Percentiles rank a stretch among this genome's conserved stretches.
Conservation (phyloP, 192 early-diverging fungal genomes). For the Backusella tarrabulga region DNA sequence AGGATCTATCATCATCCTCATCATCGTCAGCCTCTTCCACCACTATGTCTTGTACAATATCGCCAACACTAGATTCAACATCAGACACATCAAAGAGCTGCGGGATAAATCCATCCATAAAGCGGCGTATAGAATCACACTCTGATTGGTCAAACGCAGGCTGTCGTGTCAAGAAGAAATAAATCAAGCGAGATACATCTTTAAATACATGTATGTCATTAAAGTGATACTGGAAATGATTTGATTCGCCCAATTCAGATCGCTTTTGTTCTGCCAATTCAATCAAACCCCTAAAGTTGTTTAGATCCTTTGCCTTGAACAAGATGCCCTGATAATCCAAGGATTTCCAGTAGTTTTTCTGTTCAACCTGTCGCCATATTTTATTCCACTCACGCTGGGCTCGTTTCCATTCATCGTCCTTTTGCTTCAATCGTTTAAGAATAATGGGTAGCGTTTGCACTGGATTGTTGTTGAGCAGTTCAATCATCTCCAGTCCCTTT, state of each 20-base stretch:
- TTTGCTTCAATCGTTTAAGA: slow-evolving; percentile 92
- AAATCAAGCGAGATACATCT: slow-evolving; percentile 73
- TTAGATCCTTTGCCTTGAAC: slow-evolving; percentile 86
- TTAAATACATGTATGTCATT: slow-evolving; percentile 69
- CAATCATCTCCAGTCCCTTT: slow-evolving; percentile 83
- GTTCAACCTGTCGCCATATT: slow-evolving; percentile 91
- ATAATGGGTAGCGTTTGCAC: slow-evolving; percentile 89
- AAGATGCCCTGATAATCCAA: slow-evolving; percentile 92
- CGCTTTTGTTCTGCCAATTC: not conserved
- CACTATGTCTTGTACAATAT: slow-evolving; percentile 16
- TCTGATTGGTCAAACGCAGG: slow-evolving; percentile 51
- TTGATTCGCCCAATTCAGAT: not conserved
- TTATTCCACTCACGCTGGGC: slow-evolving; percentile 58
- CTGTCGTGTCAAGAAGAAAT: slow-evolving; percentile 63
- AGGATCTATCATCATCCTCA: slow-evolving; percentile 8
- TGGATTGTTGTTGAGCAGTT: slow-evolving; percentile 88
- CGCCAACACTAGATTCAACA: slow-evolving; percentile 2
- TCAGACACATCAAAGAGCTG: slow-evolving; percentile 57
- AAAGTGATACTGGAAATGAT: slow-evolving; percentile 41
- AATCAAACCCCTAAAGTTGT: slow-evolving; percentile 45
- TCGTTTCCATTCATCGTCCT: slow-evolving; percentile 96
- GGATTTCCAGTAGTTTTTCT: slow-evolving; percentile 91
- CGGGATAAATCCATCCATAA: slow-evolving; percentile 70
- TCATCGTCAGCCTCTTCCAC: slow-evolving; percentile 8
- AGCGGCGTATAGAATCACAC: slow-evolving; percentile 70